A percentile compares a stretch with the other conserved stretches of the same genome.
phyloP scores from a whole-genome alignment of 1,139 yeast genomes.

The Candida neerlandica region DNA sequence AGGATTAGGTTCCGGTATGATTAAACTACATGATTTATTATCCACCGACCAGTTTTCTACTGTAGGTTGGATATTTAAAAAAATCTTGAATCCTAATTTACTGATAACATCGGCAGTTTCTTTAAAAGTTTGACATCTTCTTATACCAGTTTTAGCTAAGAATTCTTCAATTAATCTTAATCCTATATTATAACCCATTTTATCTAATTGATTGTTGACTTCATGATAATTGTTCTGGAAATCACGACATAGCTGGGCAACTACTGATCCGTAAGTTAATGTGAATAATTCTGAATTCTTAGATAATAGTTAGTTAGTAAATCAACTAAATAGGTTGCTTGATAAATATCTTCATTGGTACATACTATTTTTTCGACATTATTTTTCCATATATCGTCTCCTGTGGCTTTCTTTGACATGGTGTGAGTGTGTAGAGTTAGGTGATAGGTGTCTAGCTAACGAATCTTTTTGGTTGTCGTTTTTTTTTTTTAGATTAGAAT shows the following conservation, averaged over 20 bases:
- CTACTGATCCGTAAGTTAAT: conserved; percentile 90
- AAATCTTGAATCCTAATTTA: conserved; percentile 88
- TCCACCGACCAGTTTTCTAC: conserved; percentile 79
- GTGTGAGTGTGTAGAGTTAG: neutral
- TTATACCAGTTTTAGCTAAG: conserved; percentile 80
- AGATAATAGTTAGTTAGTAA: neutral
- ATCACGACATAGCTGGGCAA: conserved; percentile 89
- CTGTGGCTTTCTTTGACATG: conserved; percentile 27
- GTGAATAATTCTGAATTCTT: conserved; percentile 92
- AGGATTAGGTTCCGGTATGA: conserved; percentile 78
- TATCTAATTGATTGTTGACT: conserved; percentile 82
- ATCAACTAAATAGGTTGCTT: too few species aligned
- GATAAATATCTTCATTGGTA: conserved; percentile 18
- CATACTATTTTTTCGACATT: conserved; percentile 81
- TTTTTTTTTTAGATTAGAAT: neutral
- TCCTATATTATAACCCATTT: conserved; percentile 97
- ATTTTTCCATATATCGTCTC: conserved; percentile 94
- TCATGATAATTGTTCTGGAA: conserved; percentile 71
- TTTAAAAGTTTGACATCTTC: conserved; percentile 75
- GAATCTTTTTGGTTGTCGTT: neutral
- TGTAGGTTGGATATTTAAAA: conserved; percentile 77
- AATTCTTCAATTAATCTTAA: conserved; percentile 90
- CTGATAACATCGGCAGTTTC: conserved; percentile 88
- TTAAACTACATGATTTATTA: conserved; percentile 70
- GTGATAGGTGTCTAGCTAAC: neutral